Base-by-base conservation (phyloP, 176 grass and related monocot genomes). In the Metroxylon sagu region DNA sequence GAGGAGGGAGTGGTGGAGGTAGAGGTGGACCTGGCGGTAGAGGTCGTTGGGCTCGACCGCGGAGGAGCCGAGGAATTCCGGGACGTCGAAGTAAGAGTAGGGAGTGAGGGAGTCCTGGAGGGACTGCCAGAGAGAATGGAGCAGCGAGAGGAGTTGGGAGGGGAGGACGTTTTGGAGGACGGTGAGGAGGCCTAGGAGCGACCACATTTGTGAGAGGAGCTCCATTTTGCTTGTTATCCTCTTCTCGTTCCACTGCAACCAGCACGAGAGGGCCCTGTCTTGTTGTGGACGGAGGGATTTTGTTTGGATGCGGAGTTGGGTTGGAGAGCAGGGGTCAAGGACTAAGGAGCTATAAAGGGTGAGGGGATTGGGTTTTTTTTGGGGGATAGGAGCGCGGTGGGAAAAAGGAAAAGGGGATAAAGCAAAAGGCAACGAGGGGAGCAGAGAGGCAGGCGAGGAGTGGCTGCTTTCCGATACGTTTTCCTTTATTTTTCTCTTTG, bases 131-230 rank as follows among this genome's bases (percentile, higher is more conserved):
- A 90, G 70, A 16, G 87, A 91, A 60, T 98, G 87, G 10, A 98
- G 87, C 5, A 88, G 78, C 31, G 84, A 73, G 62, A 98, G 87
- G 15, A 98, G 78, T 71, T 92, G 87, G 53, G 87, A 85, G 6
- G 93, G 93, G 30, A 92, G 93, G 25, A 98, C 84, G 75, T 98
- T 98, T 76, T 98, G 93, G 59, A 92, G 87, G 66, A 98, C 86
- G 54, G 93, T 98, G 28, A 98, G 81, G 60, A 98, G 79, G 50
- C 93, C 93, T n/a, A 98, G 56, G 1, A 98, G 80, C 23, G 93
- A 98, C 93, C 93, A 92, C 93, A 98, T 92, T 72, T 88, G 81
- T 16, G 93, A 91, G 56, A 98, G 60, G 48, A 92, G 87, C 78
- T 98, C 76, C 93, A 98, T 98, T 73, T 5, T 52, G 5, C 30